Evolutionary conservation across 1,284 basidiomycete species (phyloP), one percentile per base, ranked within the genome.

Genomic region (Ustilago vetiveriae): DNA sequence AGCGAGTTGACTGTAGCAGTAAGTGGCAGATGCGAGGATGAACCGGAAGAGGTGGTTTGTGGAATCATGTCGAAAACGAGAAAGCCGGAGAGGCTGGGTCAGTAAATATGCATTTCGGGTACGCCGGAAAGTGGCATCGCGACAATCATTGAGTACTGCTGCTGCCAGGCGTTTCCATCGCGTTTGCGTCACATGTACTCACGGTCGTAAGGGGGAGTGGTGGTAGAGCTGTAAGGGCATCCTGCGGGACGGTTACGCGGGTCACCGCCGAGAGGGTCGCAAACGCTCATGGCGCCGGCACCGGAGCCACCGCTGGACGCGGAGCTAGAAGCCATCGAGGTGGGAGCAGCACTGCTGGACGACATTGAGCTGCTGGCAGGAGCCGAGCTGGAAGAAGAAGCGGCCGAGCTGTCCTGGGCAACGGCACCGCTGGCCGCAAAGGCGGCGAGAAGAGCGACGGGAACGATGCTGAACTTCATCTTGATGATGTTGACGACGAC

Each of bases 391-490:
- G 59, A 55, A 14, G 59, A 55, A 14, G 64, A 50, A 17, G 62
- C 26, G 21, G 43, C 37, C 7, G 64, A 50, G 52, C 53, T 58
- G 36, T 68, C 65, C 58, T 72, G 72, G 27, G 72, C 74, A 36
- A 68, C 30, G 23, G 52, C 74, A 36, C 62, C 65, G 44, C 49
- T 65, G 32, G 72, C 60, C 36, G 69, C 69, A 40, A 74, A 37
- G 42, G 59, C 57, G 45, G 71, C 72, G 38, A 76, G 54, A 35
- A 76, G 59, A 30, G 69, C 69, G 48, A 76, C 43, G 30, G 72
- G 69, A n/a, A 49, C 24, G 42, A 70, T 44, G 62, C 54, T 70
- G 58, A 76, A 69, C 72, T 76, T 76, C 48, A 76, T 72, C 64
- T 72, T 72, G 37, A 41, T n/a, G 5, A 8, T 13, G 16, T 14